These are phyloP conservation scores for Nyctanthes arbortristis DNA, from an alignment of 257 asterid genomes.

Conservation along the genomic window DNA sequence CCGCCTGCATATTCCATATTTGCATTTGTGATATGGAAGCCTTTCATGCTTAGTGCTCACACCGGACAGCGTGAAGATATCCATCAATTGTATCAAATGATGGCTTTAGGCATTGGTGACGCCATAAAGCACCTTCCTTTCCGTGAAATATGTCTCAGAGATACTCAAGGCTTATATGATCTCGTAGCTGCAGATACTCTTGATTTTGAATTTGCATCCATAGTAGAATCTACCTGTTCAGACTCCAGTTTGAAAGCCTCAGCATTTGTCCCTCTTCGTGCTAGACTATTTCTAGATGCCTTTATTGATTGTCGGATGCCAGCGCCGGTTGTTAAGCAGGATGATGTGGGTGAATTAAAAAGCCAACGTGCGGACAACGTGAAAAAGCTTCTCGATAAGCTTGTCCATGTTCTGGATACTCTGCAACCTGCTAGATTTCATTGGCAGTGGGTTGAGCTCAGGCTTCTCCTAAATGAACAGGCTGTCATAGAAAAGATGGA, in stretches of 20 bases:
- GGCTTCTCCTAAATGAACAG: slow-evolving; percentile 94
- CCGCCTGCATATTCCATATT: slow-evolving; percentile 89
- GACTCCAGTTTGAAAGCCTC: slow-evolving; percentile 65
- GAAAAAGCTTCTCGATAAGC: slow-evolving; percentile 66
- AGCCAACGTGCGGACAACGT: slow-evolving; percentile 60
- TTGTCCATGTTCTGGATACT: slow-evolving; percentile 77
- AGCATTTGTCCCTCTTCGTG: slow-evolving; percentile 91
- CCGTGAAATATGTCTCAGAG: slow-evolving; percentile 88
- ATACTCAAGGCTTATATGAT: slow-evolving; percentile 74
- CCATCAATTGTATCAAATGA: slow-evolving; percentile 63
- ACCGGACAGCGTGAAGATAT: slow-evolving; percentile 76
- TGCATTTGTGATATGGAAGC: slow-evolving; percentile 84
- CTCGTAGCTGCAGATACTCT: slow-evolving; percentile 70
- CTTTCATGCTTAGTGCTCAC: slow-evolving; percentile 52
- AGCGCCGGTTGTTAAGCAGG: slow-evolving; percentile 45
- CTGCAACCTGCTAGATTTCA: slow-evolving; percentile 98
- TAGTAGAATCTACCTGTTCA: slow-evolving; percentile 64
- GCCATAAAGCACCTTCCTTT: slow-evolving; percentile 88
- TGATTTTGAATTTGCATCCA: slow-evolving; percentile 79
- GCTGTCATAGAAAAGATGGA: slow-evolving; percentile 84
- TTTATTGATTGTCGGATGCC: slow-evolving; percentile 83
- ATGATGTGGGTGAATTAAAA: slow-evolving; percentile 68
- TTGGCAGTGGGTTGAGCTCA: slow-evolving; percentile 99
- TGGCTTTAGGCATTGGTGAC: slow-evolving; percentile 60
- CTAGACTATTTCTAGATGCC: slow-evolving; percentile 86